Conservation (phyloP, 176 grass and related monocot species). For the Bonia amplexicaulis region DNA sequence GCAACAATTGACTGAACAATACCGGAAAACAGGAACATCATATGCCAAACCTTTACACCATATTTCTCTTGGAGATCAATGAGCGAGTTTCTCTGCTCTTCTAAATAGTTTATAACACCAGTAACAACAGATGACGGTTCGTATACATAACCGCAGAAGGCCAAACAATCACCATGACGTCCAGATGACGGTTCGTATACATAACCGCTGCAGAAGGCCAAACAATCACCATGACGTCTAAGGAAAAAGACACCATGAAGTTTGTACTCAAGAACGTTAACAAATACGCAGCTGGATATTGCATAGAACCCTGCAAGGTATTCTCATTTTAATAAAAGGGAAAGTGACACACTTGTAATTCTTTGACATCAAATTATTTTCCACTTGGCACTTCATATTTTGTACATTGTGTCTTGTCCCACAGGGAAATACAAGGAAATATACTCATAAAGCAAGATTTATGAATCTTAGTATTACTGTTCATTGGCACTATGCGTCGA, state of each 20-base stretch:
- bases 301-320: background rate
- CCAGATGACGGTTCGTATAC: constrained; percentile 84
- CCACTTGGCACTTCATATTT: background rate
- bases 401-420: background rate
- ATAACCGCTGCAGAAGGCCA: constrained; percentile 59
- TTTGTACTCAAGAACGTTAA: background rate
- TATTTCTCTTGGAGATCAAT: constrained; percentile 80
- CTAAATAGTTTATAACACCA: constrained; percentile 78
- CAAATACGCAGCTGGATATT: background rate
- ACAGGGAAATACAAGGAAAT: background rate
- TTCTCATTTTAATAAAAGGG: background rate
- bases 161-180: background rate
- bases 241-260: background rate
- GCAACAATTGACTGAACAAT: background rate
- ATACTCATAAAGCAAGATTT: background rate
- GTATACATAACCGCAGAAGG: constrained; percentile 77
- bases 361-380: background rate
- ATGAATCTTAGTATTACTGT: background rate
- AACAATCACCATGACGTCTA: background rate
- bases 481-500: background rate
- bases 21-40: constrained; percentile 9
- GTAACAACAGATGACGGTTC: constrained; percentile 80
- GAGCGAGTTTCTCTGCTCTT: constrained; percentile 82
- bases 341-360: background rate
- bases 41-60: constrained; percentile 62